Evolutionary conservation across 2,329 filamentous ascomycete species (phyloP).

Genomic region (Colletotrichum plurivorum): DNA sequence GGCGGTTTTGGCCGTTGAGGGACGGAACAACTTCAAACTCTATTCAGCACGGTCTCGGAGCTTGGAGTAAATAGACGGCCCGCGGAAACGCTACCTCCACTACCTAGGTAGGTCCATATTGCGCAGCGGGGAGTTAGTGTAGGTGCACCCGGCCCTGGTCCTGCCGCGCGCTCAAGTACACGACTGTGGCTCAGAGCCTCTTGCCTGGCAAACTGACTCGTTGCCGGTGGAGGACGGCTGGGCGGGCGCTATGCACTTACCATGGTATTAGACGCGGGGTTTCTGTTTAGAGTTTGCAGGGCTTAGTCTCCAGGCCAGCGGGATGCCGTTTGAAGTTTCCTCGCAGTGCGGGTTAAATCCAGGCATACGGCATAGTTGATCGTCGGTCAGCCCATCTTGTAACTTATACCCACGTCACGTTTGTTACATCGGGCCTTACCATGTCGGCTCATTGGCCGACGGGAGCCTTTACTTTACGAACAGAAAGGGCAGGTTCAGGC

Average conservation of each 20-base stretch:
- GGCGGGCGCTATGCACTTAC: background rate
- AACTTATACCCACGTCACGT: no score
- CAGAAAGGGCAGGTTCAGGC: background rate
- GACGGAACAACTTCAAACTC: background rate
- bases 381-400: no score
- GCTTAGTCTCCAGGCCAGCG: background rate
- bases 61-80: background rate
- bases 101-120: no score
- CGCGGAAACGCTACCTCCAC: background rate
- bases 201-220: constrained; percentile 10
- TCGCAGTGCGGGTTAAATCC: no score
- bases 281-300: constrained; percentile 1
- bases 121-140: constrained; percentile 3
- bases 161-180: no score
- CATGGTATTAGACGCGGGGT: no score
- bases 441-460: background rate
- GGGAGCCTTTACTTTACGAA: background rate
- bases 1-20: no score
- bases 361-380: no score
- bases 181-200: no score
- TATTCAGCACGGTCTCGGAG: background rate
- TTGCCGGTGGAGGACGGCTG: constrained; percentile 5
- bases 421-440: background rate
- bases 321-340: no score
- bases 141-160: no score